Conservation (phyloP, 345 rosid species). For the Geranium brycei region DNA sequence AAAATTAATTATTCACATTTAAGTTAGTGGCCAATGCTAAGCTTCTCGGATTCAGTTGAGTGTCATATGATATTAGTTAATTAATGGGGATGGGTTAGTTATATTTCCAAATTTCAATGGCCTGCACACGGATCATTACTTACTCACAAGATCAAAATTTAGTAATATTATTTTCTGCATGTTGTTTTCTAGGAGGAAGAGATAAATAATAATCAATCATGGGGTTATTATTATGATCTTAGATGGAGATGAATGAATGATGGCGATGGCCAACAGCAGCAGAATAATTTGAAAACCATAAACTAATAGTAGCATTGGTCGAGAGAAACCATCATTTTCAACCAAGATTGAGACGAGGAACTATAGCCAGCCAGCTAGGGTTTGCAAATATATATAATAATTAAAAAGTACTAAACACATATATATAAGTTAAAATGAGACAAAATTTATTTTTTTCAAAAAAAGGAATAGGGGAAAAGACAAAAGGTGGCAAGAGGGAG, state of each 20-base stretch:
- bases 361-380: background rate
- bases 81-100: background rate
- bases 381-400: background rate
- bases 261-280: background rate
- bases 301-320: background rate
- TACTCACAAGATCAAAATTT: too few relatives aligned
- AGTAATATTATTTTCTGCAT: too few relatives aligned
- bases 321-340: background rate
- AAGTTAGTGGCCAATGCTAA: too few relatives aligned
- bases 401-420: too few relatives aligned
- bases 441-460: too few relatives aligned
- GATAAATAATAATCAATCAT: background rate
- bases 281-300: background rate
- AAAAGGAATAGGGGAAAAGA: conserved; percentile 14
- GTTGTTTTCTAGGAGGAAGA: background rate
- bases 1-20: too few relatives aligned
- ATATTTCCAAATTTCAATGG: background rate
- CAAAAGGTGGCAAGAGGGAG: conserved; percentile 17
- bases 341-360: background rate
- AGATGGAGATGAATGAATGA: background rate
- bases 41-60: background rate
- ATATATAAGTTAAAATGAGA: background rate
- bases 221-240: background rate
- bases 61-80: too few relatives aligned
- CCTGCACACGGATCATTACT: background rate